Evolutionary conservation across 1,139 yeast genomes (phyloP).

Genomic region (Nadsonia commutata): DNA sequence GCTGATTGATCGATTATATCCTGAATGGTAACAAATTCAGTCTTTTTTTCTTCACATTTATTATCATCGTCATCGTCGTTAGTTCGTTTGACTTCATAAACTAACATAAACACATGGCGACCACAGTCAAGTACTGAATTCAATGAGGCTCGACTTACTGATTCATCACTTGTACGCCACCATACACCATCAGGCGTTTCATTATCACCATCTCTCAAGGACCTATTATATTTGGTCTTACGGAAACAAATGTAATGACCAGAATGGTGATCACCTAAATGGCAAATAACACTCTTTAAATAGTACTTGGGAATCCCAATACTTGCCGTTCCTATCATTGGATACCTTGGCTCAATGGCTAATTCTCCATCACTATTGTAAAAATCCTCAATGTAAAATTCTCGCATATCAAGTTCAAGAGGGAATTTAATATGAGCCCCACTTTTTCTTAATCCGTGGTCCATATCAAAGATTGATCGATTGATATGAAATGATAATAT

Average conservation of each 20-base stretch:
- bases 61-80: too few relatives aligned
- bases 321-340: conserved; percentile 30
- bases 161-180: background rate
- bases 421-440: conserved; percentile 74
- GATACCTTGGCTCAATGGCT: conserved; percentile 64
- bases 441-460: conserved; percentile 72
- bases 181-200: background rate
- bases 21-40: too few relatives aligned
- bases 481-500: conserved; percentile 74
- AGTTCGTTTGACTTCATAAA: background rate
- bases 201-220: background rate
- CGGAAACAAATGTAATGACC: conserved; percentile 90
- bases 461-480: conserved; percentile 81
- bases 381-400: conserved; percentile 43
- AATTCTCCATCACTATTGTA: conserved; percentile 36
- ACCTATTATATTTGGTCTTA: background rate
- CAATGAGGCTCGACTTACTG: background rate
- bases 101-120: background rate
- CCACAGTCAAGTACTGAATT: background rate
- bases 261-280: conserved; percentile 87
- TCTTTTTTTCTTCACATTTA: too few relatives aligned
- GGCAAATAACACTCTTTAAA: conserved; percentile 74
- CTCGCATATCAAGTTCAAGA: conserved; percentile 43
- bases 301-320: conserved; percentile 28
- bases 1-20: too few relatives aligned